These are phyloP conservation scores for Penicillium turbatum DNA, from an alignment of 495 filamentous ascomycete genomes.

Conservation along the genomic window DNA sequence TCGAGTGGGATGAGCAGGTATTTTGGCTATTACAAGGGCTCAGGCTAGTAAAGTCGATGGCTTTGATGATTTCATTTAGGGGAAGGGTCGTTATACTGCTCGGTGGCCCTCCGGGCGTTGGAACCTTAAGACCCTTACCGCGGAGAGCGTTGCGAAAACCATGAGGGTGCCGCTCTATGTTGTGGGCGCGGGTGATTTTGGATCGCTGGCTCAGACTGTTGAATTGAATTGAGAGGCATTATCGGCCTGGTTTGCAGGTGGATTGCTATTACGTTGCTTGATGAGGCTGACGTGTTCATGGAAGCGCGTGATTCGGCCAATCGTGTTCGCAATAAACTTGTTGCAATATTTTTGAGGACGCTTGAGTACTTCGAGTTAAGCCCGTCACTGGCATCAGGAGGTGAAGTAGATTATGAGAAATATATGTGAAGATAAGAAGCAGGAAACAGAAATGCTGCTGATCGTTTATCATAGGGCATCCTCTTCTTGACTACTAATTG, in stretches of 20 bases:
- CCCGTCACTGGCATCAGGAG: too few species aligned
- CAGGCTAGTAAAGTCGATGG: constrained; percentile 23
- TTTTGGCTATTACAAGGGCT: constrained; percentile 29
- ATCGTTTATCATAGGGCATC: constrained; percentile 42
- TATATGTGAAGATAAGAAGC: too few species aligned
- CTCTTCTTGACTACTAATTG: constrained; percentile 59
- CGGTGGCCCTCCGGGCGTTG: too few species aligned
- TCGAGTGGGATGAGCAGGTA: too few species aligned
- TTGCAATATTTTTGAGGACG: constrained; percentile 49
- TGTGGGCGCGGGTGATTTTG: neutral
- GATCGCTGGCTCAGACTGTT: neutral
- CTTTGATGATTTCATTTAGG: constrained; percentile 30
- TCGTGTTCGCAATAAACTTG: constrained; percentile 40
- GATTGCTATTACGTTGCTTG: constrained; percentile 45
- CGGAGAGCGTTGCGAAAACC: too few species aligned
- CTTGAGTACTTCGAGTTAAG: too few species aligned
- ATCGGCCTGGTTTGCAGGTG: constrained; percentile 48
- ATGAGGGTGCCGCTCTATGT: too few species aligned
- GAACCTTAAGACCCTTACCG: constrained; percentile 44
- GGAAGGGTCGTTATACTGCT: constrained; percentile 39
- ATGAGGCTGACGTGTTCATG: constrained; percentile 48
- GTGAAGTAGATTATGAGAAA: too few species aligned
- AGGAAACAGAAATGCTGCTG: neutral
- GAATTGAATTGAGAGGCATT: constrained; percentile 42
- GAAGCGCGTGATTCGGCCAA: constrained; percentile 32